A percentile compares a stretch with the other conserved stretches of the same genome.
These are phyloP conservation scores for Trichoderma sp. DNA, from an alignment of 2,329 filamentous ascomycete species.

Conservation along the genomic window DNA sequence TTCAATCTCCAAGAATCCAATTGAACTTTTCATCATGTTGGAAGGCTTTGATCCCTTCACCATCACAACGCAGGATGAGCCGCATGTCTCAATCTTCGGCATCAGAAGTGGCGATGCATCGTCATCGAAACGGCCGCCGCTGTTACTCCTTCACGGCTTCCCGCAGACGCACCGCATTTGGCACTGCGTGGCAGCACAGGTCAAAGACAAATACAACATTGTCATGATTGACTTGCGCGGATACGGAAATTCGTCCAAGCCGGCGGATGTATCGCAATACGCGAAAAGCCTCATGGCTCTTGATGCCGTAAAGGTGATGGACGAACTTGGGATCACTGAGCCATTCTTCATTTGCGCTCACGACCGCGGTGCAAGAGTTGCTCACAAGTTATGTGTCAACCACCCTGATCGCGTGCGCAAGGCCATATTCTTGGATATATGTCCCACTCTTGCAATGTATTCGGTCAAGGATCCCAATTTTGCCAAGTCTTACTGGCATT, in stretches of 20 bases:
- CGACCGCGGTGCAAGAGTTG: slow-evolving; percentile 55
- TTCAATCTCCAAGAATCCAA: neutral
- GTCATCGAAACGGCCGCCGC: slow-evolving; percentile 35
- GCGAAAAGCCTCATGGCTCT: slow-evolving; percentile 49
- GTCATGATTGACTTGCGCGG: slow-evolving; percentile 50
- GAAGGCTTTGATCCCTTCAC: neutral
- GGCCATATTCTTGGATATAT: slow-evolving; percentile 51
- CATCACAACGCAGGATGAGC: neutral
- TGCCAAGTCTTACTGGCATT: slow-evolving; percentile 55
- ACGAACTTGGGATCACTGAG: slow-evolving; percentile 35
- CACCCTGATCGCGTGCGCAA: slow-evolving; percentile 41
- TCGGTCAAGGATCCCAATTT: slow-evolving; percentile 42
- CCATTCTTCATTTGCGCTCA: slow-evolving; percentile 53
- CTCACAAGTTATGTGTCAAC: slow-evolving; percentile 53
- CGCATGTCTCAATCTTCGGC: slow-evolving; percentile 1
- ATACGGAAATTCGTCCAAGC: slow-evolving; percentile 51
- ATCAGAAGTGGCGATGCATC: neutral
- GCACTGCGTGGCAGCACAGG: slow-evolving; percentile 43
- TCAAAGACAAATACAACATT: slow-evolving; percentile 42
- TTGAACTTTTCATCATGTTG: neutral
- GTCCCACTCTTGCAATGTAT: slow-evolving; percentile 56
- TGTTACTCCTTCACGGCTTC: slow-evolving; percentile 52
- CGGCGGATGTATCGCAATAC: slow-evolving; percentile 36
- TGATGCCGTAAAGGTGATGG: slow-evolving; percentile 48
- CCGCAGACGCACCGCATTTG: slow-evolving; percentile 54